Evolutionary conservation across 2,329 filamentous ascomycete species (phyloP).

Genomic region (Scedosporium boydii): DNA sequence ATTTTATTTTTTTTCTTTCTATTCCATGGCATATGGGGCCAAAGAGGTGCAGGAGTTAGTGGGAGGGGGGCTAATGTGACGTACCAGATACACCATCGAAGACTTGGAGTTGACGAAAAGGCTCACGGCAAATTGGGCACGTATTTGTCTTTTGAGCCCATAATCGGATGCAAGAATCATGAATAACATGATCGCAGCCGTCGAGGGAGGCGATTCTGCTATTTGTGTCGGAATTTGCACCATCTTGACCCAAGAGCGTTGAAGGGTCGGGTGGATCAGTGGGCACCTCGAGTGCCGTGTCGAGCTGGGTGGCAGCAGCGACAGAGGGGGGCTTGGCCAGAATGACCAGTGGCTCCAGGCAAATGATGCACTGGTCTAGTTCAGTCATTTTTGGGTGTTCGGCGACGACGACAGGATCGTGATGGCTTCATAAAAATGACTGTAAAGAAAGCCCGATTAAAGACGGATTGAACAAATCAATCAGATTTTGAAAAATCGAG

Average conservation of each 20-base stretch:
- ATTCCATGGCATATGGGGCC: background rate
- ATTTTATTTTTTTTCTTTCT: no score
- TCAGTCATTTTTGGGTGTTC: slow-evolving; percentile 37
- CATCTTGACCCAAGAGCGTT: background rate
- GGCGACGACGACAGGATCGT: slow-evolving; percentile 23
- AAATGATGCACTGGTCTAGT: slow-evolving; percentile 61
- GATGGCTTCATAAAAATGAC: slow-evolving; percentile 37
- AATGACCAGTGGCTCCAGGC: slow-evolving; percentile 46
- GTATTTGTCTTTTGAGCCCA: slow-evolving; percentile 98
- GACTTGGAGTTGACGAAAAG: slow-evolving; percentile 84
- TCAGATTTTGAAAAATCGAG: slow-evolving; percentile 6
- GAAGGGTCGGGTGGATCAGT: slow-evolving; percentile 3
- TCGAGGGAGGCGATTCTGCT: slow-evolving; percentile 40
- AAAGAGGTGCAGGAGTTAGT: background rate
- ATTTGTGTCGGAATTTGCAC: background rate
- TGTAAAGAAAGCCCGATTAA: background rate
- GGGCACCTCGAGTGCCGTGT: background rate
- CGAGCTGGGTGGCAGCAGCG: background rate
- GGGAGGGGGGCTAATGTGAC: slow-evolving; percentile 6
- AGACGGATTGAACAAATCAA: slow-evolving; percentile 7
- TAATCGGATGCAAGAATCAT: slow-evolving; percentile 83
- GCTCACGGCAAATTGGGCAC: slow-evolving; percentile 90
- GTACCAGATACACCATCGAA: slow-evolving; percentile 37
- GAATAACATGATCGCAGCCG: slow-evolving; percentile 83
- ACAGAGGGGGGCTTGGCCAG: slow-evolving; percentile 4